Conservation (phyloP, 2,329 filamentous ascomycete species). For the Beauveria asiatica region DNA sequence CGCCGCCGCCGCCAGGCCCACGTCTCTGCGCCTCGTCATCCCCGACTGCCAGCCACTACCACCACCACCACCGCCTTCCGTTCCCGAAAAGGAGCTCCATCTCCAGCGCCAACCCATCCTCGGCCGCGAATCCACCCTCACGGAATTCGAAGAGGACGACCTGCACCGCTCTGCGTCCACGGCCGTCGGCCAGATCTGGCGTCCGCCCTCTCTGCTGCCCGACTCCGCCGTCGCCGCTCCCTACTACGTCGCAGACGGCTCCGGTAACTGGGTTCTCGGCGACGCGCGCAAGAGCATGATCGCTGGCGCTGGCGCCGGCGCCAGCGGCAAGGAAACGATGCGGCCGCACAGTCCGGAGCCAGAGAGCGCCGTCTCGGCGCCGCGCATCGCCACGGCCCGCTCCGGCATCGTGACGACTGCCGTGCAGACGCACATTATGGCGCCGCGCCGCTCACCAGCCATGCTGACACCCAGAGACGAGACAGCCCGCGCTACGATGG, state of each 20-base stretch:
- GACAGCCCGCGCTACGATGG: too few relatives aligned
- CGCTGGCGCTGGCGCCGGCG: slow-evolving; percentile 12
- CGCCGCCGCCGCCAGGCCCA: background rate
- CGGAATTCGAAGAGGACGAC: slow-evolving; percentile 44
- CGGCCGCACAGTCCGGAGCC: background rate
- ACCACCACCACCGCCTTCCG: slow-evolving; percentile 5
- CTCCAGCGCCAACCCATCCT: background rate
- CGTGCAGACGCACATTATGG: slow-evolving; percentile 1
- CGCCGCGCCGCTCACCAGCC: background rate
- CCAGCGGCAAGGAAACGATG: background rate
- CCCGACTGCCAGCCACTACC: slow-evolving; percentile 10
- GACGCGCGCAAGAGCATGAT: slow-evolving; percentile 23
- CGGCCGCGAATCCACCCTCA: slow-evolving; percentile 35
- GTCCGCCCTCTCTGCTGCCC: slow-evolving; percentile 35
- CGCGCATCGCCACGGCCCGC: slow-evolving; percentile 4
- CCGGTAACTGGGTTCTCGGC: slow-evolving; percentile 45
- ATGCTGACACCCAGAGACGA: background rate
- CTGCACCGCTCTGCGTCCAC: slow-evolving; percentile 27
- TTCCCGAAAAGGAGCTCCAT: slow-evolving; percentile 7
- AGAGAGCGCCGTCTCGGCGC: background rate
- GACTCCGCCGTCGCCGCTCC: slow-evolving; percentile 22
- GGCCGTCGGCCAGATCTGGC: slow-evolving; percentile 38
- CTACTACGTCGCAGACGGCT: slow-evolving; percentile 42
- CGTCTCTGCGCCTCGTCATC: slow-evolving; percentile 1
- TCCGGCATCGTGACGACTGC: background rate